Evolutionary conservation across 257 asterid species (phyloP), one percentile per base, ranked within the genome.

Genomic region (Forsythia suspensa): DNA sequence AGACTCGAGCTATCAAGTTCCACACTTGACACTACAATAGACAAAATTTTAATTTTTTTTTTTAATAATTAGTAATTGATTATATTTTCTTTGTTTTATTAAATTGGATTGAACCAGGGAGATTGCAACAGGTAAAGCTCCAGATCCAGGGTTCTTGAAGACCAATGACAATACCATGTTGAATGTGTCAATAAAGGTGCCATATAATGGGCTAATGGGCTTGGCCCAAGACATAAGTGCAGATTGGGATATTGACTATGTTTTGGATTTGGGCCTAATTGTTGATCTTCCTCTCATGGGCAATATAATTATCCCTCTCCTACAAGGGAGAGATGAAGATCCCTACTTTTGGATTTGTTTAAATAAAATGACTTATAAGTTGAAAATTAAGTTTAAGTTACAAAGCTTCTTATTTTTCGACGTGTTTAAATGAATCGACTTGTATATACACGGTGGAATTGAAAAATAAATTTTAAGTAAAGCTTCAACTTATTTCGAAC

Each of bases 181-280:
- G 73, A 86, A 83, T 2, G 87, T 87, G 74, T 78, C 82, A 18
- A 74, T 76, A 37, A 83, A 83, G 80, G 92, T 87, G 59, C 78
- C 90, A 0, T 85, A 89, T 83, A 80, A 70, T 34, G 83, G 83
- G 77, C 59, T 89, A 72, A 9, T 83, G 83, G 85, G 80, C 78
- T 77, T 89, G 79, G 84, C 63, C 18, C 84, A 71, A 77, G 92
- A 89, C 74, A 20, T 89, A 46, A 91, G 88, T 12, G 52, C 76
- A 6, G 88, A 87, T 80, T 89, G 92, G 89, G 91, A 89, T 70
- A 72, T 89, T 13, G 89, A 85, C 77, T 89, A 87, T 68, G 83
- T 80, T 2, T 40, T 89, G 36, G 79, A 83, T 1, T 36, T 89
- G 18, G 81, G 85, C 13, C 86, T 87, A 15, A 75, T 82, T 10